These are phyloP conservation scores for Saksenaea vasiformis DNA, from an alignment of 371 early-diverging fungal species.

Conservation along the genomic window DNA sequence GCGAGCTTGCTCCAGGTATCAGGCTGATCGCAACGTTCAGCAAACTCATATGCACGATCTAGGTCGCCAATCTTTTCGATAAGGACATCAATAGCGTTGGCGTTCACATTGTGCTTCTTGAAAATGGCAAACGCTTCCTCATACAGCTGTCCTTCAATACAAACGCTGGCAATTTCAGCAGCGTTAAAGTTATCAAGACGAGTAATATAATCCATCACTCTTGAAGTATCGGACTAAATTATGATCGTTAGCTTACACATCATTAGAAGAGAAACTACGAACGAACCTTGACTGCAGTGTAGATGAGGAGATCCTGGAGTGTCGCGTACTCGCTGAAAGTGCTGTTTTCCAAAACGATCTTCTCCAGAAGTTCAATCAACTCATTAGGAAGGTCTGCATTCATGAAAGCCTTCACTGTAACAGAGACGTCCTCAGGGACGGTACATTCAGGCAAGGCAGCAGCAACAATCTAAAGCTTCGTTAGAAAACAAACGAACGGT, in stretches of 20 bases:
- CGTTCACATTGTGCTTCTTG: constrained; percentile 89
- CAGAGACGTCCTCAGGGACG: constrained; percentile 96
- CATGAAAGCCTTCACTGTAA: constrained; percentile 98
- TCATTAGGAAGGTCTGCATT: constrained; percentile 93
- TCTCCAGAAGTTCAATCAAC: constrained; percentile 94
- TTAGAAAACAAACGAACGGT: neutral
- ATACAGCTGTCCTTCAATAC: constrained; percentile 81
- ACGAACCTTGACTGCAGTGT: constrained; percentile 88
- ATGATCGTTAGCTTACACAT: neutral
- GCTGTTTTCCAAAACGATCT: constrained; percentile 89
- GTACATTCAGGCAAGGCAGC: constrained; percentile 91
- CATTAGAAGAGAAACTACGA: neutral
- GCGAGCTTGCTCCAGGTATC: constrained; percentile 95
- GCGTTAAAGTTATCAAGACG: constrained; percentile 94
- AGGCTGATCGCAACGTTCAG: constrained; percentile 86
- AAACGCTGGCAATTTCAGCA: constrained; percentile 93
- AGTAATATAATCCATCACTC: constrained; percentile 92
- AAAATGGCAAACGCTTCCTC: constrained; percentile 97
- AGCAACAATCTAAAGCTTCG: constrained; percentile 55
- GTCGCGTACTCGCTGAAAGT: constrained; percentile 95
- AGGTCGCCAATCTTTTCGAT: constrained; percentile 89
- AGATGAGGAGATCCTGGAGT: constrained; percentile 94
- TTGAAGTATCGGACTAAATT: constrained; percentile 71
- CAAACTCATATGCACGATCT: constrained; percentile 95
- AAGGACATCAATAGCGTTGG: constrained; percentile 88